These are phyloP conservation scores for Silene coronaria DNA, from an alignment of 179 eudicot species.

Conservation along the genomic window DNA sequence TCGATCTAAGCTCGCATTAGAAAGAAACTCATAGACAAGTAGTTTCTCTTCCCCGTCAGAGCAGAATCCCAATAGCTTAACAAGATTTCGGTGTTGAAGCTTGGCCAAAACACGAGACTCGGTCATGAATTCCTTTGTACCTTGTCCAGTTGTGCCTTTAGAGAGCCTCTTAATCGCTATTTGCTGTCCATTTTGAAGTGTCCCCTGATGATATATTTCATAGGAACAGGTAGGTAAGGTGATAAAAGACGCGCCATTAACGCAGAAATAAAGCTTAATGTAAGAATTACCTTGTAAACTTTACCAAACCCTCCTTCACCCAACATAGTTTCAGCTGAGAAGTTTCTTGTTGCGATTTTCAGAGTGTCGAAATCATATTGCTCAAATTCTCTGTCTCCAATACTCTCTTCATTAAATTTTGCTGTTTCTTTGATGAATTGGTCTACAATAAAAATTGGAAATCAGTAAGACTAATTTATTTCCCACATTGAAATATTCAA, in stretches of 20 bases:
- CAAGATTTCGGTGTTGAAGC: slow-evolving; percentile 30
- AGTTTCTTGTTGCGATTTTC: slow-evolving; percentile 17
- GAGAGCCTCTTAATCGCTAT: slow-evolving; percentile 26
- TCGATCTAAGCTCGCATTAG: slow-evolving; percentile 17
- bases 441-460: too few species aligned
- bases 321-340: slow-evolving; percentile 19
- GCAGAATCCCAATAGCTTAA: slow-evolving; percentile 22
- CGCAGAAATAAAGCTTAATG: background rate
- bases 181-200: slow-evolving; percentile 2
- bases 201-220: slow-evolving; percentile 15
- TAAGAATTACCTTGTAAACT: slow-evolving; percentile 21
- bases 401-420: background rate
- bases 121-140: slow-evolving; percentile 24
- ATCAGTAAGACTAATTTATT: too few species aligned
- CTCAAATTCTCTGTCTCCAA: slow-evolving; percentile 19
- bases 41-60: slow-evolving; percentile 17
- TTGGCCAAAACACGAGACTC: slow-evolving; percentile 23
- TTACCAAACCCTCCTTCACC: slow-evolving; percentile 32
- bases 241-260: background rate
- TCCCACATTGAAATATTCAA: too few species aligned
- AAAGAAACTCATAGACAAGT: slow-evolving; percentile 27
- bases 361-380: slow-evolving; percentile 28
- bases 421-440: background rate
- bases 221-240: background rate
- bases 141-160: slow-evolving; percentile 16